Evolutionary conservation across 148 eudicot species (phyloP), one percentile per base, ranked within the genome.

Genomic region (Selenicereus undatus): DNA sequence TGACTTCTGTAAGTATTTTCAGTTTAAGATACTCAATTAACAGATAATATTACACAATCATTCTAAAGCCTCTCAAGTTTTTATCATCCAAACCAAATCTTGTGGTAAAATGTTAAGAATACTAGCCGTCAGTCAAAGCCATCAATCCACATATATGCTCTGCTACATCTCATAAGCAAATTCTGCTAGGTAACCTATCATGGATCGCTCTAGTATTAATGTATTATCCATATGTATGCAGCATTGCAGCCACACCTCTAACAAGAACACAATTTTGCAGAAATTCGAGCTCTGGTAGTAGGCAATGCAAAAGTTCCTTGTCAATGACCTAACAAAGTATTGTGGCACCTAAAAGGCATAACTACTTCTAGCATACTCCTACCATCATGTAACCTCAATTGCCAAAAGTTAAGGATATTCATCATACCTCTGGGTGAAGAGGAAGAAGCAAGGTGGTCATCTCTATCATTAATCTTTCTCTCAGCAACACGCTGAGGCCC

Each of bases 401-500:
- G 0, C 9, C 50, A 1, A 26, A 73, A 50, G 73, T 72, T 7
- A 8, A 79, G 68, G 62, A 56, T 69, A 42, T 26, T 3, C 13
- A 68, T 24, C 69, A 77, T 84, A 92, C 97, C 97, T 89, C 86
- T 87, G 27, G 92, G 91, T 32, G 92, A 89, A 73, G 88, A 81
- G 30, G 87, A 60, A 11, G 83, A 79, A 56, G 70, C 76, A 36
- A 74, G 39, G 36, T 14, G 32, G 32, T 32, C 35, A 73, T 91
- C 90, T 74, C 76, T 81, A 21, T 90, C 86, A 56, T 60, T 84
- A 13, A 68, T 69, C 86, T 88, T 87, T 79, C 81, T 91, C 79
- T 88, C 91, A 8, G 58, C 78, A 42, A 84, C 87, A 82, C 87
- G 79, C 30, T 78, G 85, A 11, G 88, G 77, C 73, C 80, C 86